Percentiles rank a stretch among this genome's conserved stretches.
These are phyloP conservation scores for Wickerhamiella parazyma DNA, from an alignment of 805 yeast genomes.

Conservation along the genomic window DNA sequence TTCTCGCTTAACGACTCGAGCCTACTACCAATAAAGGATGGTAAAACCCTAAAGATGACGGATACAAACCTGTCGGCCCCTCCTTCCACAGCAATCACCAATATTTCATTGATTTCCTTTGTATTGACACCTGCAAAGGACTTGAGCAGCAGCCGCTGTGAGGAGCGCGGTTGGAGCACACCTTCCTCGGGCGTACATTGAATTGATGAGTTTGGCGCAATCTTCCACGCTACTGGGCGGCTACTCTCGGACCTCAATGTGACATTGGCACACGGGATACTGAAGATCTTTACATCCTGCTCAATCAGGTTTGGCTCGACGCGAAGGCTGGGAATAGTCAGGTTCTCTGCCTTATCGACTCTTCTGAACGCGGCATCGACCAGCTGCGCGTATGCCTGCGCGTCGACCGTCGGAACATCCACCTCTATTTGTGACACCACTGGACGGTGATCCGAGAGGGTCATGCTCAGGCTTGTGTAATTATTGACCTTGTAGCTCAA, in stretches of 20 bases:
- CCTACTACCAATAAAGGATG: conserved; percentile 25
- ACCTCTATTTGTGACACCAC: conserved; percentile 31
- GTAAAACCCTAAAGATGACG: conserved; percentile 19
- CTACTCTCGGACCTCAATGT: neutral
- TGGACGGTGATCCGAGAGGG: conserved; percentile 43
- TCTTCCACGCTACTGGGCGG: conserved; percentile 8
- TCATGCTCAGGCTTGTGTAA: conserved; percentile 3
- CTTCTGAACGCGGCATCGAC: conserved; percentile 29
- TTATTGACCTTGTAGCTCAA: neutral
- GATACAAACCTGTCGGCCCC: conserved; percentile 13
- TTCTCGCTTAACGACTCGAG: conserved; percentile 18
- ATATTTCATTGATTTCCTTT: conserved; percentile 4
- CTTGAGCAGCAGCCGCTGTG: conserved; percentile 8
- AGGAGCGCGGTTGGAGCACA: neutral
- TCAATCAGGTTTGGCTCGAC: conserved; percentile 28
- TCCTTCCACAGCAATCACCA: conserved; percentile 7
- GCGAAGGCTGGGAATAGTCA: conserved; percentile 30
- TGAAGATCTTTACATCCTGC: conserved; percentile 20
- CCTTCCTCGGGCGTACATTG: conserved; percentile 9
- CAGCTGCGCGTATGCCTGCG: conserved; percentile 25
- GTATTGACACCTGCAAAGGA: conserved; percentile 1
- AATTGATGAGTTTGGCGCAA: conserved; percentile 1
- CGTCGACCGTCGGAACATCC: conserved; percentile 28
- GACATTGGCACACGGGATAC: conserved; percentile 7
- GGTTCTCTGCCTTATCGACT: conserved; percentile 34